These are phyloP conservation scores for Calonectria montana DNA, from an alignment of 2,329 filamentous ascomycete genomes.

Conservation along the genomic window DNA sequence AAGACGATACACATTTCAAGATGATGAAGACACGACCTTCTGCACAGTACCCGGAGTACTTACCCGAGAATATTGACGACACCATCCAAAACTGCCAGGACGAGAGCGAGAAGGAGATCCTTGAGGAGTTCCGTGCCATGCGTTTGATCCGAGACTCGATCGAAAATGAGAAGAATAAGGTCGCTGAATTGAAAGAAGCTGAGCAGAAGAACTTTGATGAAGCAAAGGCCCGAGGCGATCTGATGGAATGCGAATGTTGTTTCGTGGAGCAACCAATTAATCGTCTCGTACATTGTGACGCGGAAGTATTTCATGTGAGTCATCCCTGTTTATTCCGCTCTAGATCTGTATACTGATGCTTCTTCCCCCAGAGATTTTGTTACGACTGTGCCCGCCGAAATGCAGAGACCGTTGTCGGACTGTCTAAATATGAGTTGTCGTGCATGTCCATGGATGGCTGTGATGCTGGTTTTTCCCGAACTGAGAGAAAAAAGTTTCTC, in stretches of 20 bases:
- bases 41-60: background rate
- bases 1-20: background rate
- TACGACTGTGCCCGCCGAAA: constrained; percentile 71
- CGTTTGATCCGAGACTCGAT: constrained; percentile 20
- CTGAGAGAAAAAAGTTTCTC: constrained; percentile 68
- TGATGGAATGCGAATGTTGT: constrained; percentile 80
- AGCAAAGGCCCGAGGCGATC: constrained; percentile 61
- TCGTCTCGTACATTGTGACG: constrained; percentile 75
- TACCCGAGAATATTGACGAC: constrained; percentile 10
- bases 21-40: constrained; percentile 28
- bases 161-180: constrained; percentile 43
- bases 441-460: constrained; percentile 81
- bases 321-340: too few relatives aligned
- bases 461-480: constrained; percentile 66
- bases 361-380: constrained; percentile 70
- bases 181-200: constrained; percentile 43
- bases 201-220: constrained; percentile 53
- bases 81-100: constrained; percentile 13
- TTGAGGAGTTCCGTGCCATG: constrained; percentile 36
- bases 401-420: constrained; percentile 76
- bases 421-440: constrained; percentile 72
- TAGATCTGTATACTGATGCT: constrained; percentile 22
- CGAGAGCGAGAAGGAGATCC: constrained; percentile 18
- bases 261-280: constrained; percentile 74
- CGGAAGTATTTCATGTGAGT: constrained; percentile 62